A percentile compares a stretch with the other conserved stretches of the same genome.
Conservation (phyloP, 2,329 filamentous ascomycete species). For the Monilinia polystroma region DNA sequence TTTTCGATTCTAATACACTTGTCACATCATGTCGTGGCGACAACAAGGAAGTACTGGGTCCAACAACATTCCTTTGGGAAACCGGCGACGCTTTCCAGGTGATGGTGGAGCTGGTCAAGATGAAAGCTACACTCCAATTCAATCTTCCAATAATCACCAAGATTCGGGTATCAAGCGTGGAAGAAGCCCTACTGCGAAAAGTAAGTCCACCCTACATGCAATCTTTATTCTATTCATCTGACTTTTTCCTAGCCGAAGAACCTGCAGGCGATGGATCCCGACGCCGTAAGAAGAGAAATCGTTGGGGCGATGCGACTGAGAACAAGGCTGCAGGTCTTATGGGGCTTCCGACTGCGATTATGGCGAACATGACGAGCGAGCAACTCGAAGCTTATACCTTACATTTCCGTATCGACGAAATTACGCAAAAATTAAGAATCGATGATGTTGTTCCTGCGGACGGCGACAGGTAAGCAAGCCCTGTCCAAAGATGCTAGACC, state of each 20-base stretch:
- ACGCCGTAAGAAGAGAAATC: slow-evolving; percentile 96
- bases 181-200: slow-evolving; percentile 76
- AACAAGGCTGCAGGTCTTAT: slow-evolving; percentile 98
- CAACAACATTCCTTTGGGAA: slow-evolving; percentile 95
- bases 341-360: slow-evolving; percentile 93
- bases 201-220: slow-evolving; percentile 49
- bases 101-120: slow-evolving; percentile 46
- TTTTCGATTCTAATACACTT: background rate
- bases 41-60: slow-evolving; percentile 89
- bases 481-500: slow-evolving; percentile 1
- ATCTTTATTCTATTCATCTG: slow-evolving; percentile 17
- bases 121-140: slow-evolving; percentile 35
- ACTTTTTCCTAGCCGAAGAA: slow-evolving; percentile 34
- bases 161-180: slow-evolving; percentile 69
- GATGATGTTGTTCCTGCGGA: slow-evolving; percentile 98
- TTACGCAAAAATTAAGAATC: slow-evolving; percentile 98
- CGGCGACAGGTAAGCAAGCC: slow-evolving; percentile 75
- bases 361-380: slow-evolving; percentile 97
- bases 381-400: slow-evolving; percentile 96
- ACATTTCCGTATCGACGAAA: slow-evolving; percentile 96
- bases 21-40: slow-evolving; percentile 61
- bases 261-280: slow-evolving; percentile 66
- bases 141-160: slow-evolving; percentile 30
- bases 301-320: slow-evolving; percentile 95
- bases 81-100: slow-evolving; percentile 73